Percentiles rank a stretch among this genome's conserved stretches.
phyloP scores from a whole-genome alignment of 2,329 filamentous ascomycete genomes.

The Periconia sp. region DNA sequence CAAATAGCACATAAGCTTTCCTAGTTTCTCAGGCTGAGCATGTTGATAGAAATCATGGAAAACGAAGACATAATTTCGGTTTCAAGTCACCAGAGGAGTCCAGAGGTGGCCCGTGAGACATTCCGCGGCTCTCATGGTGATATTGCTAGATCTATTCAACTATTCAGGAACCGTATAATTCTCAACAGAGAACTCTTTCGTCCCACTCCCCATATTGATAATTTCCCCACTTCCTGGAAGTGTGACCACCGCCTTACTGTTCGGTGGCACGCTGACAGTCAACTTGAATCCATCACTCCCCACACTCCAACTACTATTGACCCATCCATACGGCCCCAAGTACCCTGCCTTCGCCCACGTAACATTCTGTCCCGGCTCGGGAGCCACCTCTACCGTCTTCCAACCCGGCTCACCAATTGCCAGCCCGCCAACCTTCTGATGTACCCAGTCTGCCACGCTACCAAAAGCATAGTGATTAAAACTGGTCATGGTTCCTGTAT shows the following conservation, averaged over 20 bases:
- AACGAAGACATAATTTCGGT: no score
- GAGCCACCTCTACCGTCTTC: conserved; percentile 46
- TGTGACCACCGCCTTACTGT: conserved; percentile 4
- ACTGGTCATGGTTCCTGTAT: conserved; percentile 57
- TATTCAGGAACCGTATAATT: conserved; percentile 3
- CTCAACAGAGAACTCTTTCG: conserved; percentile 3
- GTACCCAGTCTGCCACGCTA: conserved; percentile 56
- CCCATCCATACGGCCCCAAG: conserved; percentile 37
- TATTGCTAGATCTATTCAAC: no score
- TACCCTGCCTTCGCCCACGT: conserved; percentile 34
- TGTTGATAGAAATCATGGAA: no score
- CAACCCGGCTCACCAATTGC: conserved; percentile 50
- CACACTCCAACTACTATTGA: conserved; percentile 32
- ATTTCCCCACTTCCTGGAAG: conserved; percentile 5
- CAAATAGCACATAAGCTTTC: no score
- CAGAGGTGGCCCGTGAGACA: no score
- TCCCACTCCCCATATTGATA: conserved; percentile 8
- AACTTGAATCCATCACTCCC: conserved; percentile 5
- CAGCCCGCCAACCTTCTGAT: conserved; percentile 52
- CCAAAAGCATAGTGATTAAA: conserved; percentile 61
- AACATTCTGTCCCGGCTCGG: conserved; percentile 41
- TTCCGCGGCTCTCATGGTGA: no score
- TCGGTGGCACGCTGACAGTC: conserved; percentile 7
- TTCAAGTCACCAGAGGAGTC: no score
- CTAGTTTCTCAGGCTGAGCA: no score